A percentile compares a stretch with the other conserved stretches of the same genome.
Conservation (phyloP, 257 asterid species). For the Scutellaria baicalensis region DNA sequence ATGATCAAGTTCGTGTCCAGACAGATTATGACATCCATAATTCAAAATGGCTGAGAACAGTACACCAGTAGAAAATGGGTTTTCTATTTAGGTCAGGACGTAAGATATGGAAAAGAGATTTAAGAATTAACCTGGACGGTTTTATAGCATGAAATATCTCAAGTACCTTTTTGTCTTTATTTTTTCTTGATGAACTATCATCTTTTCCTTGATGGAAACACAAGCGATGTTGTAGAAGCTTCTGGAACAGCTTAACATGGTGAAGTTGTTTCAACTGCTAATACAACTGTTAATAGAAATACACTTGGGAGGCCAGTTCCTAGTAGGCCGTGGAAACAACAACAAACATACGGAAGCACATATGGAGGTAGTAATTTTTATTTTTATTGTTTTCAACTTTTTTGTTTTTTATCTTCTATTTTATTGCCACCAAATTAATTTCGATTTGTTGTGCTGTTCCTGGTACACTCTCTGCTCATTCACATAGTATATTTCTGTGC, state of each 20-base stretch:
- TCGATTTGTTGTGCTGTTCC: too few relatives aligned
- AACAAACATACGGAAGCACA: slow-evolving; percentile 51
- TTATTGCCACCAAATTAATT: too few relatives aligned
- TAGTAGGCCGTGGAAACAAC: slow-evolving; percentile 91
- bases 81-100: not conserved
- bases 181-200: slow-evolving; percentile 58
- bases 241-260: slow-evolving; percentile 94
- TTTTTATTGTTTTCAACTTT: too few relatives aligned
- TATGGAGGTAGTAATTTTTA: slow-evolving; percentile 50
- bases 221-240: slow-evolving; percentile 86
- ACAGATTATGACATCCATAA: not conserved
- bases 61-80: not conserved
- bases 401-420: not conserved
- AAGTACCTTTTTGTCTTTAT: slow-evolving; percentile 78
- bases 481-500: too few relatives aligned
- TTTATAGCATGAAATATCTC: slow-evolving; percentile 8
- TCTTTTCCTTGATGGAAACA: slow-evolving; percentile 84
- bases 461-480: too few relatives aligned
- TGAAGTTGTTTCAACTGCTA: slow-evolving; percentile 66
- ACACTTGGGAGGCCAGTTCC: slow-evolving; percentile 79
- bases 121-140: not conserved
- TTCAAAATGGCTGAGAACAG: not conserved
- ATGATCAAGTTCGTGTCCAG: not conserved
- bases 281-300: slow-evolving; percentile 32
- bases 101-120: not conserved